Evolutionary conservation across 2,329 filamentous ascomycete species (phyloP), one percentile per base, ranked within the genome.

Genomic region (Colletotrichum tanaceti): DNA sequence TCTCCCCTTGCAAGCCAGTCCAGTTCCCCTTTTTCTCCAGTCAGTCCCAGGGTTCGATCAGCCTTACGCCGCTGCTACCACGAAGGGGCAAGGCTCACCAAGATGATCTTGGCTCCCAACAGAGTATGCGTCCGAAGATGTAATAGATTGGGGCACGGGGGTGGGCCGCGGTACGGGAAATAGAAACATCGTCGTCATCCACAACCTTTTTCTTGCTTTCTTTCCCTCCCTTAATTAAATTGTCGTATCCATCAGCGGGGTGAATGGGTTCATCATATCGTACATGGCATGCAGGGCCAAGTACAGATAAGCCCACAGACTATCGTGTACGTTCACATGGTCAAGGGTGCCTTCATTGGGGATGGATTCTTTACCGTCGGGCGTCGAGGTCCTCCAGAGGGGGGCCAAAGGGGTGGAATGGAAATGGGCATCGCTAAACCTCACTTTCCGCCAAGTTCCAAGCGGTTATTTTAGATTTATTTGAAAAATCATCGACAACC

Each of bases 381-480:
- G 55, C 32, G 18, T 41, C 50, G 22, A 41, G 55, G 43, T 58
- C 41, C 43, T 47, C n/a, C 35, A 32, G 28, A 38, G 39, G 61
- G 47, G 47, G 35, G 22, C 43, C 11, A 43, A 55, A 24, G 49
- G 13, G 38, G 52, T 24, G 62, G 62, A 47, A 55, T 28, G 47
- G 43, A 57, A 65, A 68, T 60, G 55, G 35, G 24, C 55, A 60
- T 65, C 61, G 50, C 65, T 68, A 49, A 47, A 60, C 41, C 41
- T 68, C 43, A 35, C 52, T 65, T 55, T 43, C 43, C 41, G 38
- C 43, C 49, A 24, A 55, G 41, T 55, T 65, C 65, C 62, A 65
- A 65, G 61, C 60, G 54, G 62, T 60, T 65, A 68, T 65, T 60
- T 57, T 68, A 46, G 55, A 65, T 60, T 65, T 65, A 68, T 68